A percentile compares a stretch with the other conserved stretches of the same genome.
phyloP scores from a whole-genome alignment of 2,329 filamentous ascomycete genomes.

The Fusarium pseudonygamai region DNA sequence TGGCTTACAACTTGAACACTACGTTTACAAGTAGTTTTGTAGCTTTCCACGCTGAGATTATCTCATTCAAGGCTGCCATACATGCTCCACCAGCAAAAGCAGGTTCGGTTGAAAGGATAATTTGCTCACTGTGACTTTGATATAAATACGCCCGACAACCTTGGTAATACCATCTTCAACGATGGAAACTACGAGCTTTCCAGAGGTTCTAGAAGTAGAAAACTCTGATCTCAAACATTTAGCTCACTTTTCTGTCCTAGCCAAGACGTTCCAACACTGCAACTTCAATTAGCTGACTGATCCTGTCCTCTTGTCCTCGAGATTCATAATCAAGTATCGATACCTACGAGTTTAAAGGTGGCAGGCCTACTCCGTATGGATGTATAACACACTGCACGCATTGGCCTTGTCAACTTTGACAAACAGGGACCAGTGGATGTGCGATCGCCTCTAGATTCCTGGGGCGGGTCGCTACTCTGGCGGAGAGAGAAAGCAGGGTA shows the following conservation, averaged over 20 bases:
- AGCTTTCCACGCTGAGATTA: not conserved
- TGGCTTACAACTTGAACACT: not conserved
- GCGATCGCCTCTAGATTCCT: not conserved
- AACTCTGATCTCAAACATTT: accelerated
- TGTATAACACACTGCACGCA: no score
- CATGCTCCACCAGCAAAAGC: accelerated
- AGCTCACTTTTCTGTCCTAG: no score
- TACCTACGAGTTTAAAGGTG: not conserved
- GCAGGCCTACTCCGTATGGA: no score
- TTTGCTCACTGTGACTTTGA: not conserved
- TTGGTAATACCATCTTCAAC: not conserved
- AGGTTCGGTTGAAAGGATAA: not conserved
- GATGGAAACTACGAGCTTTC: not conserved
- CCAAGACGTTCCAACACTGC: not conserved
- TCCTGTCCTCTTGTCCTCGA: not conserved
- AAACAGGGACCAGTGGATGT: not conserved
- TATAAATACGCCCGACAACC: not conserved
- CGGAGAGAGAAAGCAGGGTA: not conserved
- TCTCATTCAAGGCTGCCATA: not conserved
- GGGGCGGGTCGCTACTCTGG: not conserved
- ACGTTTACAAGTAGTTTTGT: not conserved
- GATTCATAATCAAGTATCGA: not conserved
- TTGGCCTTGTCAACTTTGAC: not conserved
- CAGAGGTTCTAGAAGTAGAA: not conserved
- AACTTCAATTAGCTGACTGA: not conserved